A percentile compares a stretch with the other conserved stretches of the same genome.
Evolutionary conservation across 352 stramenopile species (phyloP).

Genomic region (Peronospora tabacina): DNA sequence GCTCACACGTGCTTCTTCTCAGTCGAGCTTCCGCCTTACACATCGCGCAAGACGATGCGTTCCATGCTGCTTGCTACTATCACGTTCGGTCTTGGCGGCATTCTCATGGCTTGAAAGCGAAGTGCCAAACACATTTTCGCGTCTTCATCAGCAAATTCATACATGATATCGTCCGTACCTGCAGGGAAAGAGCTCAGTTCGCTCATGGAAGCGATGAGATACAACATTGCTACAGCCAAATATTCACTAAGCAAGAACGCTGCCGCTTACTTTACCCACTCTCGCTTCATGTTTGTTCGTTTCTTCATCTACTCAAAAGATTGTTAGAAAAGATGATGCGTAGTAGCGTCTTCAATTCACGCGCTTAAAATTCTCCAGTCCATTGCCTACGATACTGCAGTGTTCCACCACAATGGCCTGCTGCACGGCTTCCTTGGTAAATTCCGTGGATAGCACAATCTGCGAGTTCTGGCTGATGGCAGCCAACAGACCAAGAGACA

Average conservation of each 20-base stretch:
- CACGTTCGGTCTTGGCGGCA: constrained; percentile 89
- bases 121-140: not conserved
- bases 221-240: constrained; percentile 2
- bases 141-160: constrained; percentile 1
- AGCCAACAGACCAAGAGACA: constrained; percentile 68
- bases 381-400: constrained; percentile 72
- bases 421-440: constrained; percentile 55
- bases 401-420: constrained; percentile 70
- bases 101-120: constrained; percentile 68
- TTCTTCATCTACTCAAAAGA: constrained; percentile 19
- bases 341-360: constrained; percentile 30
- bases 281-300: constrained; percentile 26
- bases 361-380: constrained; percentile 73
- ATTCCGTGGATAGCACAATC: constrained; percentile 69
- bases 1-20: constrained; percentile 96
- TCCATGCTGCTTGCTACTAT: constrained; percentile 91
- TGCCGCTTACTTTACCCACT: constrained; percentile 25
- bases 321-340: constrained; percentile 13
- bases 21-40: constrained; percentile 91
- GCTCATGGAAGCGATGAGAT: not conserved
- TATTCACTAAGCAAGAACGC: constrained; percentile 10
- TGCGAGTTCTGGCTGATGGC: constrained; percentile 66
- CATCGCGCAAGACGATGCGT: constrained; percentile 85
- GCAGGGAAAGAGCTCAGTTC: not conserved
- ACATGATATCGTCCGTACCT: constrained; percentile 5